Evolutionary conservation across 2,329 filamentous ascomycete species (phyloP).

Genomic region (Claviceps sorghi): DNA sequence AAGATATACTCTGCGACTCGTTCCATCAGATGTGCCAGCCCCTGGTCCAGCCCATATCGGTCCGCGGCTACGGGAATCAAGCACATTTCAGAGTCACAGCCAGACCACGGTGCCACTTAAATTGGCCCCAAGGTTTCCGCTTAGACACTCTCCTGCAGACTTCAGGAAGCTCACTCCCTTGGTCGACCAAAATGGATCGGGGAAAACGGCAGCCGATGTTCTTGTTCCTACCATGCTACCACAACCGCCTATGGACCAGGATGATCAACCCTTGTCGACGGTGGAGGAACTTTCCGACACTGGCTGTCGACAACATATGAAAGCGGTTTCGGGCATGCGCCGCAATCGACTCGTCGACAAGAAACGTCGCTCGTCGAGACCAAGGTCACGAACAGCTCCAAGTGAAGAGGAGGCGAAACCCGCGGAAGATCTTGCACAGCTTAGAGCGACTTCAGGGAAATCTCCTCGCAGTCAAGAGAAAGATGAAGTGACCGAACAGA

Average conservation of each 20-base stretch:
- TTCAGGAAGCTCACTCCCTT: too few relatives aligned
- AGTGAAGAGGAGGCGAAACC: conserved; percentile 11
- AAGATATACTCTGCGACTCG: conserved; percentile 16
- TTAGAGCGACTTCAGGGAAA: conserved; percentile 28
- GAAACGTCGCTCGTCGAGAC: conserved; percentile 19
- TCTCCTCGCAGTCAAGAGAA: conserved; percentile 29
- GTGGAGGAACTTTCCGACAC: not conserved
- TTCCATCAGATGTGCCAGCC: not conserved
- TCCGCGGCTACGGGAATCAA: not conserved
- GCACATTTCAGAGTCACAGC: not conserved
- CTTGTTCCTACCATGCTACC: conserved; percentile 7
- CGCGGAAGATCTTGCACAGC: conserved; percentile 24
- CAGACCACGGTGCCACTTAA: not conserved
- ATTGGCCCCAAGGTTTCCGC: not conserved
- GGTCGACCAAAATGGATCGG: not conserved
- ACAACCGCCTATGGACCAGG: not conserved
- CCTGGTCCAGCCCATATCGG: not conserved
- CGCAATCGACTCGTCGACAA: conserved; percentile 17
- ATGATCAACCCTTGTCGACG: not conserved
- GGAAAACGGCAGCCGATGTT: conserved; percentile 1
- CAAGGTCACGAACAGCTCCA: conserved; percentile 11
- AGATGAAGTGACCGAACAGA: conserved; percentile 14
- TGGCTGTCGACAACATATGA: not conserved
- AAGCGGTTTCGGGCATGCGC: conserved; percentile 13
- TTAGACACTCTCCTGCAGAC: not conserved